Conservation (phyloP, 176 grass and related monocot species). For the Miscanthus lutarioriparius region DNA sequence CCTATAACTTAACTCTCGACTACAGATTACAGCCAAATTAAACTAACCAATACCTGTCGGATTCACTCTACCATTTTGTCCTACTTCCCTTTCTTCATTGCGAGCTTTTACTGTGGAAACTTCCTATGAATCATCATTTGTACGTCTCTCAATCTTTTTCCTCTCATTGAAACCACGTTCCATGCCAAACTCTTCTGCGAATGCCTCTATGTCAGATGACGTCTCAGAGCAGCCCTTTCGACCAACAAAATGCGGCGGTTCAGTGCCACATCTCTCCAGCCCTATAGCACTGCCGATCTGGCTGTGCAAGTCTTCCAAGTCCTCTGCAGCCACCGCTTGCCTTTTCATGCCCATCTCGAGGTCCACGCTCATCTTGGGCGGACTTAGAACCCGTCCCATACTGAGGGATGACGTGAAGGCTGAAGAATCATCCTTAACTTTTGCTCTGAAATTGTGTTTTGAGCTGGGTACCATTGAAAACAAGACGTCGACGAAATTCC, state of each 20-base stretch:
- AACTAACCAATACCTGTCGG: background rate
- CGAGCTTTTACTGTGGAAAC: background rate
- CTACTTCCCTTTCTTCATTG: conserved; percentile 1
- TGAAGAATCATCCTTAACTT: conserved; percentile 58
- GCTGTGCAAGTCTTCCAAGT: conserved; percentile 71
- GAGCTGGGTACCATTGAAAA: conserved; percentile 76
- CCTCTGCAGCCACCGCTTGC: conserved; percentile 52
- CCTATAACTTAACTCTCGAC: background rate
- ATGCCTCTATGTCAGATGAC: conserved; percentile 67
- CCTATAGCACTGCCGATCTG: conserved; percentile 60
- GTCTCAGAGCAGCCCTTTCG: conserved; percentile 64
- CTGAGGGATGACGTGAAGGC: conserved; percentile 45
- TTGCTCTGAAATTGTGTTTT: conserved; percentile 78
- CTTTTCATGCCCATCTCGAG: conserved; percentile 62
- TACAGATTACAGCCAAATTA: conserved; percentile 3
- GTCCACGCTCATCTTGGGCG: conserved; percentile 67
- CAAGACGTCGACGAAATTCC: conserved; percentile 65
- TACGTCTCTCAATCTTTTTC: conserved; percentile 40
- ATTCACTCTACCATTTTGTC: conserved; percentile 23
- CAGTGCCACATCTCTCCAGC: conserved; percentile 61
- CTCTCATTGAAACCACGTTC: conserved; percentile 45
- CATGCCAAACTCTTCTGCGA: conserved; percentile 67
- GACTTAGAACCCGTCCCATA: conserved; percentile 36
- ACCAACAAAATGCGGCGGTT: conserved; percentile 50
- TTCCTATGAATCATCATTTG: conserved; percentile 30